Percentiles rank a stretch among this genome's conserved stretches.
phyloP scores from a whole-genome alignment of 108 stramenopile genomes.

The Craspedostauros australis region DNA sequence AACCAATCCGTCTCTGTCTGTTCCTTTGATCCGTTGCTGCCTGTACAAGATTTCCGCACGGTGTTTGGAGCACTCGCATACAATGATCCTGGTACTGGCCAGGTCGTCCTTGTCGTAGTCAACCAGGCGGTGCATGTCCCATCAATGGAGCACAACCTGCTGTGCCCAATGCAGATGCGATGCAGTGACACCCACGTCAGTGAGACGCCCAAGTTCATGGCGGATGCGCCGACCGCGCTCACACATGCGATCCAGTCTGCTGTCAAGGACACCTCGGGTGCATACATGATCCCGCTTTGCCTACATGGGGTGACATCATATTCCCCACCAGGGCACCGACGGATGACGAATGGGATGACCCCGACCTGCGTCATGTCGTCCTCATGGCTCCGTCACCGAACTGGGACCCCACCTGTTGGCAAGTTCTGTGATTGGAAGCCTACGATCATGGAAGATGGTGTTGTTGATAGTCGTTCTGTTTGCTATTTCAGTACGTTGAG shows the following conservation, averaged over 20 bases:
- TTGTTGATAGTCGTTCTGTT: no score
- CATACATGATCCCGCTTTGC: constrained; percentile 2
- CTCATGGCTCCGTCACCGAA: neutral
- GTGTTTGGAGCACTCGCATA: constrained; percentile 23
- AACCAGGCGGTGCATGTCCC: constrained; percentile 31
- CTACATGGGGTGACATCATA: constrained; percentile 7
- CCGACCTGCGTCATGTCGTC: neutral
- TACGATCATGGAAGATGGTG: no score
- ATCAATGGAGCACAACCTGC: constrained; percentile 26
- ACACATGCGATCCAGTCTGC: constrained; percentile 6
- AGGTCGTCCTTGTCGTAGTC: constrained; percentile 9
- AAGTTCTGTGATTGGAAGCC: no score
- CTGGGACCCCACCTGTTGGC: no score
- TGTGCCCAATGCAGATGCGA: constrained; percentile 27
- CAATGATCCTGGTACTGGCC: constrained; percentile 5
- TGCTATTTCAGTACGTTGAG: no score
- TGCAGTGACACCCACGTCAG: constrained; percentile 21
- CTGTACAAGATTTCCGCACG: constrained; percentile 3
- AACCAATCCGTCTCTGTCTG: no score
- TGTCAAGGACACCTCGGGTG: neutral
- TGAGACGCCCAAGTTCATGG: constrained; percentile 28
- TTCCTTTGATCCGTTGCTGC: neutral
- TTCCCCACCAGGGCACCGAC: neutral
- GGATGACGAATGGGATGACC: neutral
- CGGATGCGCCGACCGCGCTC: neutral